phyloP scores from a whole-genome alignment of 1,284 basidiomycete genomes.

The Gomphus bonarii region DNA sequence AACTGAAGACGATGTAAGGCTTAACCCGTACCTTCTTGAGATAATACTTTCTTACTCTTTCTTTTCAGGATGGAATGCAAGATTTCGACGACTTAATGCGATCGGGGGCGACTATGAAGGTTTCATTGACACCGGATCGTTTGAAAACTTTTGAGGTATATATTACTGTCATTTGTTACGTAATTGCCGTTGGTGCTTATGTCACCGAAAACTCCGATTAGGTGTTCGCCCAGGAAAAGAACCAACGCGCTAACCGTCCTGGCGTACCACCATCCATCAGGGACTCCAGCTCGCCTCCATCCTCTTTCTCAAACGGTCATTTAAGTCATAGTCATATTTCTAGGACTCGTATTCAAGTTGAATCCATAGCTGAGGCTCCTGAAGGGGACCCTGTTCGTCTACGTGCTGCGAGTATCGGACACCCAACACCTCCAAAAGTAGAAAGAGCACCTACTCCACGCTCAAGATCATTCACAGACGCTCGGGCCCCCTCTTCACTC shows the following conservation, averaged over 20 bases:
- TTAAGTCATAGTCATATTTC: conserved; percentile 7
- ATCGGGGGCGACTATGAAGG: conserved; percentile 83
- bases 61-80: conserved; percentile 31
- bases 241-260: conserved; percentile 18
- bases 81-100: conserved; percentile 89
- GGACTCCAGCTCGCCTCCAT: conserved; percentile 15
- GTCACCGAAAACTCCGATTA: conserved; percentile 18
- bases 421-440: conserved; percentile 13
- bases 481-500: conserved; percentile 9
- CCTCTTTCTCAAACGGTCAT: conserved; percentile 19
- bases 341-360: conserved; percentile 8
- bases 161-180: conserved; percentile 21
- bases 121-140: conserved; percentile 89
- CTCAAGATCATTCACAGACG: conserved; percentile 12
- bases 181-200: conserved; percentile 8
- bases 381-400: conserved; percentile 11
- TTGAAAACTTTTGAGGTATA: conserved; percentile 85
- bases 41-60: neutral
- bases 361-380: conserved; percentile 9
- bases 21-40: neutral
- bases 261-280: conserved; percentile 10
- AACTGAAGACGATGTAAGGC: neutral
- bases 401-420: conserved; percentile 21
- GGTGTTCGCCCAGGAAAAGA: conserved; percentile 62
- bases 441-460: conserved; percentile 9